Evolutionary conservation across 768 basidiomycete genomes (phyloP), one percentile per base, ranked within the genome.

Genomic region (Naganishia randhawae): DNA sequence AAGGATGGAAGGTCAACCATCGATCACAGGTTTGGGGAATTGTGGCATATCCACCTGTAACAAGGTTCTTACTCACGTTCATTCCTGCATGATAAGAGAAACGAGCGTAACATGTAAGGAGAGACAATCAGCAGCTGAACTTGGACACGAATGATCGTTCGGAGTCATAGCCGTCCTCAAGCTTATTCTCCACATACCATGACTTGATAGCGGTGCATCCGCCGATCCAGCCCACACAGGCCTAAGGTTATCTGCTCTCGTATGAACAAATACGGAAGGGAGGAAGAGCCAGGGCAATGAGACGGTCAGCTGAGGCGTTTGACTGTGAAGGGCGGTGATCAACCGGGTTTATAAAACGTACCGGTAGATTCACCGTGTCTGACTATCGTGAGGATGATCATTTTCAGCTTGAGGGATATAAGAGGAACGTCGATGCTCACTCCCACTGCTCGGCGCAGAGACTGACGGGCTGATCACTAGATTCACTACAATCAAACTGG

Each of bases 191-290:
- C n/a, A 66, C 77, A 67, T 52, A 79, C 80, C 80, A 74, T 81
- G 79, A 11, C 73, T 72, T 2, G 78, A 79, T 1, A 81, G 67
- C 13, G 78, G 77, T 7, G 79, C 77, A 68, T 81, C 78, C 9
- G 79, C 72, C 73, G 76, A 79, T 8, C 80, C 80, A 37, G 78
- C 78, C 78, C 78, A 80, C 14, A 71, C 39, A 10, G 77, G 63
- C 51, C 73, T 75, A 22, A 77, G 67, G 51, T 80, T 80, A 66
- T 80, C 78, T 77, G 33, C n/a, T 19, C 16, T 27, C 32, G 13
- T 3, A 63, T 50, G 25, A 39, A 41, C 2, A 29, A 17, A 25
- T 27, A 8, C 6, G 16, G 27, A 11, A 64, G 63, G 4, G 27
- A 45, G 6, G 19, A 64, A n/a, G 65, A 42, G n/a, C 22, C 5